Evolutionary conservation across 129 eudicot species (phyloP).

Genomic region (Arctium lappa): DNA sequence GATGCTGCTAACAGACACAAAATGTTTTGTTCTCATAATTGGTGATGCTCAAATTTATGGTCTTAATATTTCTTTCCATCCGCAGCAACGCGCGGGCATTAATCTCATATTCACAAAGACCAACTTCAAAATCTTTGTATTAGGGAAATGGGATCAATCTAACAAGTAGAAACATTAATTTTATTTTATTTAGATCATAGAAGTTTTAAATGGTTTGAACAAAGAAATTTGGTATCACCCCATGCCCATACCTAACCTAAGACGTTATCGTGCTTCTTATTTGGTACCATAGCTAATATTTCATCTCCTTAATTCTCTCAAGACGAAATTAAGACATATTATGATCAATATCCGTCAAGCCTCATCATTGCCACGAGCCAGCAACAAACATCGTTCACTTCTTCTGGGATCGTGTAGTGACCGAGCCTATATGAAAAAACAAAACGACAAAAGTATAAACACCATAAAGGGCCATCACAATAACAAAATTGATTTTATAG

Average conservation of each 20-base stretch:
- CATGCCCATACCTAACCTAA: slow-evolving; percentile 3
- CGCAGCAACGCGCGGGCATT: no score
- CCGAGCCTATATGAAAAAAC: slow-evolving; percentile 56
- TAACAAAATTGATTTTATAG: background rate
- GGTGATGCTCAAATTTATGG: no score
- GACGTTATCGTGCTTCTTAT: background rate
- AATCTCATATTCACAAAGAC: background rate
- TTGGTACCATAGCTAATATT: background rate
- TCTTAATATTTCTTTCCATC: no score
- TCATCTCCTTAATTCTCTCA: background rate
- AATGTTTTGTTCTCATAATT: no score
- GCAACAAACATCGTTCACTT: slow-evolving; percentile 55
- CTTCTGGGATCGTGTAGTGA: slow-evolving; percentile 73
- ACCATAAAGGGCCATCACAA: background rate
- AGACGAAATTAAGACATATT: slow-evolving; percentile 1
- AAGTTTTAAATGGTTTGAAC: background rate
- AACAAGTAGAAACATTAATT: background rate
- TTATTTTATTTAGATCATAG: background rate
- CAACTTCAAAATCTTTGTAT: background rate
- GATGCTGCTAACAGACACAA: no score
- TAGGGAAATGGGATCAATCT: background rate
- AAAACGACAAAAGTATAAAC: background rate
- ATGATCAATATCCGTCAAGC: slow-evolving; percentile 35
- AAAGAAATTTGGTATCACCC: background rate
- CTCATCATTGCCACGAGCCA: slow-evolving; percentile 54